These are phyloP conservation scores for Aureobasidium vineae DNA, from an alignment of 2,329 filamentous ascomycete genomes.

Conservation along the genomic window DNA sequence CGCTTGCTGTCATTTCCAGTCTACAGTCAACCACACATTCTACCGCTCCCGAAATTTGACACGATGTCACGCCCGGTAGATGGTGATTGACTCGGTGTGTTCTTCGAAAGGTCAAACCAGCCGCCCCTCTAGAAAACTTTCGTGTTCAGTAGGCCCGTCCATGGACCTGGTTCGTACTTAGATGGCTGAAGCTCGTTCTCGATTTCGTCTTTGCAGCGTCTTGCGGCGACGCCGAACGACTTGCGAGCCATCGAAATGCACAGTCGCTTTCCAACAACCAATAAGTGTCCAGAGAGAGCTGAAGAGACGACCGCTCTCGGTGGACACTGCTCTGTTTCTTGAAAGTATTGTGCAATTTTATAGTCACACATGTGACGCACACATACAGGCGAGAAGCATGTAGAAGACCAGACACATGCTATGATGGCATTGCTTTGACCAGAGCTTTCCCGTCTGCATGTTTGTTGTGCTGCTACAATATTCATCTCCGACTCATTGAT, in stretches of 20 bases:
- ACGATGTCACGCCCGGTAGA: not conserved
- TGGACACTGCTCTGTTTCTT: not conserved
- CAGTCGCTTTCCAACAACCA: not conserved
- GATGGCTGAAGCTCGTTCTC: not conserved
- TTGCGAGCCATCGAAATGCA: not conserved
- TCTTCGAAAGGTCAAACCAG: not conserved
- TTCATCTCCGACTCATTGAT: not conserved
- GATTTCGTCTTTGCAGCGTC: not conserved
- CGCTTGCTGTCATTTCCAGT: constrained; percentile 7
- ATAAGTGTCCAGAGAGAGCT: not conserved
- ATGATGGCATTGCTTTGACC: not conserved
- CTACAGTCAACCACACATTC: not conserved
- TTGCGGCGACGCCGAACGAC: not conserved
- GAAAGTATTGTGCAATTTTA: not conserved
- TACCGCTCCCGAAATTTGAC: constrained; percentile 11
- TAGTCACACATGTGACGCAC: not conserved
- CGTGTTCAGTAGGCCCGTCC: constrained; percentile 3
- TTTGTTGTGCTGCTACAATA: not conserved
- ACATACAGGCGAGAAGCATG: not conserved
- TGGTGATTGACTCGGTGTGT: not conserved
- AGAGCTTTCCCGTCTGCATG: not conserved
- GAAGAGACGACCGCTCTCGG: not conserved
- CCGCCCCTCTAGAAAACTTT: not conserved
- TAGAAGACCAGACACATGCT: not conserved
- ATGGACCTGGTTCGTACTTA: not conserved